phyloP scores from a whole-genome alignment of 148 eudicot species.

The Camellia japonica region DNA sequence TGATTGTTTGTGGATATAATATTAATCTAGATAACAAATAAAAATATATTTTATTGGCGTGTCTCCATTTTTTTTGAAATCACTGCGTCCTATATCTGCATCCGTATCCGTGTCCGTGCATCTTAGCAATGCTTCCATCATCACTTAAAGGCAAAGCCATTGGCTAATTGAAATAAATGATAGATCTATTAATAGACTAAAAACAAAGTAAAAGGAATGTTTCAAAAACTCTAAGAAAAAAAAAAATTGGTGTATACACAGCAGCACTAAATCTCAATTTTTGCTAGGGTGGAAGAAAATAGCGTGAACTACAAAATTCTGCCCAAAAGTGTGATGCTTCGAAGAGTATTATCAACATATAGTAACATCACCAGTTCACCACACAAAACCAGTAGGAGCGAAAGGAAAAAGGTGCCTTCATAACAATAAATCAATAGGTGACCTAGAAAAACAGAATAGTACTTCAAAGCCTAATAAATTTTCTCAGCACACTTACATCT shows the following conservation, averaged over 20 bases:
- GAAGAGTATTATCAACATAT: not conserved
- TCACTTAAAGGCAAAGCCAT: not conserved
- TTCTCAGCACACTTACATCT: slow-evolving; percentile 66
- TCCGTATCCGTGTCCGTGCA: no score
- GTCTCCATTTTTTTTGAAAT: no score
- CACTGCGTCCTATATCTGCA: no score
- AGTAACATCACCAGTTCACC: not conserved
- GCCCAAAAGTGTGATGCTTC: no score
- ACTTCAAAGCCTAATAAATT: slow-evolving; percentile 5
- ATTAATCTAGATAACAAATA: no score
- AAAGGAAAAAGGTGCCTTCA: not conserved
- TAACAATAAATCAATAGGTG: not conserved
- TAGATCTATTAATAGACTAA: not conserved
- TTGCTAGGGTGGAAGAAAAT: not conserved
- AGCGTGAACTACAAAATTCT: not conserved
- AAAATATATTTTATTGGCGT: no score
- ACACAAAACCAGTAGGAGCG: not conserved
- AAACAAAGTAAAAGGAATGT: not conserved
- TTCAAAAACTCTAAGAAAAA: not conserved
- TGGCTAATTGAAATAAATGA: not conserved
- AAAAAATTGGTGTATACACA: not conserved
- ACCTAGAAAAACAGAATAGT: not conserved
- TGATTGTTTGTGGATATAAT: no score
- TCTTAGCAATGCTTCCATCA: not conserved
- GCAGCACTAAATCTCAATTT: not conserved